Conservation (phyloP, 345 rosid genomes). For the Pistacia vera region DNA sequence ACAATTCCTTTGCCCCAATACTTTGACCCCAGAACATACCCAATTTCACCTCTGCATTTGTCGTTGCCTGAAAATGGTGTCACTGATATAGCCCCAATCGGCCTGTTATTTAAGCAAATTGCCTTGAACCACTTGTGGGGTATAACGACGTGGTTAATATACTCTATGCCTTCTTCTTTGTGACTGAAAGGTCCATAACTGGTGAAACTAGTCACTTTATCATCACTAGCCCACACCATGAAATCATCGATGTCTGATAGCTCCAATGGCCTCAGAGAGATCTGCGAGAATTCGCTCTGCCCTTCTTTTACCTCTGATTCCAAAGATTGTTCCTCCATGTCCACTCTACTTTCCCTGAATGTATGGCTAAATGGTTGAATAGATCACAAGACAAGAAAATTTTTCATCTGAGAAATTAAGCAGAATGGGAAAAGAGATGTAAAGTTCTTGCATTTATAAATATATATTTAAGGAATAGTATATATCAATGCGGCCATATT, state of each 20-base stretch:
- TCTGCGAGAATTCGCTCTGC: neutral
- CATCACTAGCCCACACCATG: conserved; percentile 73
- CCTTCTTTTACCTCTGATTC: neutral
- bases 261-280: conserved; percentile 48
- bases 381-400: neutral
- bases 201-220: conserved; percentile 52
- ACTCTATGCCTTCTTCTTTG: conserved; percentile 45
- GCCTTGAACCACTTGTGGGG: conserved; percentile 74
- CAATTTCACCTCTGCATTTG: conserved; percentile 53
- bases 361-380: neutral
- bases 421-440: neutral
- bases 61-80: conserved; percentile 39
- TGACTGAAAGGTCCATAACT: conserved; percentile 52
- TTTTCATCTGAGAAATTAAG: neutral
- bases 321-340: conserved; percentile 25
- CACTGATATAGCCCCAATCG: conserved; percentile 60
- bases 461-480: too few species aligned
- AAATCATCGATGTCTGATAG: conserved; percentile 57
- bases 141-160: conserved; percentile 28
- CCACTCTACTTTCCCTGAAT: neutral
- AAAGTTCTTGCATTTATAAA: too few species aligned
- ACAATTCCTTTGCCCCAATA: conserved; percentile 71
- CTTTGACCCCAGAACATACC: conserved; percentile 44
- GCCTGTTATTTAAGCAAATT: conserved; percentile 52
- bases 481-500: too few species aligned